These are phyloP conservation scores for Xylariales sp. DNA, from an alignment of 2,329 filamentous ascomycete species.

Conservation along the genomic window DNA sequence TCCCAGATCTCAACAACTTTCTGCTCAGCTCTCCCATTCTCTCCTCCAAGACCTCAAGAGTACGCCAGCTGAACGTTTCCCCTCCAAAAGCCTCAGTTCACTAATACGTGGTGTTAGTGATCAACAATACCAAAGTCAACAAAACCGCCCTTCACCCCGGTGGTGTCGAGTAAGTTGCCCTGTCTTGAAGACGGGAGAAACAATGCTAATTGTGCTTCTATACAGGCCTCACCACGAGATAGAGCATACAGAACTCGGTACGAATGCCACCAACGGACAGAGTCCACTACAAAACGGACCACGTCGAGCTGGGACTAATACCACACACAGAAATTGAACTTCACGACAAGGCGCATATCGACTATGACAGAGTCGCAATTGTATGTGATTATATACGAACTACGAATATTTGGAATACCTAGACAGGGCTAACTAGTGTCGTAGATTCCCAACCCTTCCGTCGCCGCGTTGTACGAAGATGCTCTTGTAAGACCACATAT, in stretches of 20 bases:
- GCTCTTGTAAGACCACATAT: constrained; percentile 59
- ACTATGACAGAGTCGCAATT: constrained; percentile 97
- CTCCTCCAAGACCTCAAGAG: constrained; percentile 22
- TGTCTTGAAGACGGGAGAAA: constrained; percentile 10
- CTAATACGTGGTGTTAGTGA: constrained; percentile 36
- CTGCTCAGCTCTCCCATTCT: constrained; percentile 27
- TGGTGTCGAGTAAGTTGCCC: constrained; percentile 76
- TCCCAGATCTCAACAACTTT: constrained; percentile 35
- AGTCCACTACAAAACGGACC: neutral
- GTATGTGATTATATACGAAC: constrained; percentile 64
- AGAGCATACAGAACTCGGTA: constrained; percentile 89
- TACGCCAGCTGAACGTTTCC: constrained; percentile 12
- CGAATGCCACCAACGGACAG: constrained; percentile 14
- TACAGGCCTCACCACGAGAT: constrained; percentile 60
- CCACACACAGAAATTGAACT: constrained; percentile 71
- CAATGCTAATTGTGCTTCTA: too few relatives aligned
- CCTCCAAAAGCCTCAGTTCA: neutral
- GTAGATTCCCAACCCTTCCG: constrained; percentile 83
- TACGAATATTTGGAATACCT: too few relatives aligned
- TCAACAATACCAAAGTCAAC: constrained; percentile 64
- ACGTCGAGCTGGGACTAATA: constrained; percentile 16
- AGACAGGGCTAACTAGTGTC: too few relatives aligned
- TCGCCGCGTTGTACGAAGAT: constrained; percentile 97
- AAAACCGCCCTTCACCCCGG: constrained; percentile 87
- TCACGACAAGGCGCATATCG: constrained; percentile 96